These are phyloP conservation scores for Penicillium carneum DNA, from an alignment of 2,329 filamentous ascomycete genomes.

Conservation along the genomic window DNA sequence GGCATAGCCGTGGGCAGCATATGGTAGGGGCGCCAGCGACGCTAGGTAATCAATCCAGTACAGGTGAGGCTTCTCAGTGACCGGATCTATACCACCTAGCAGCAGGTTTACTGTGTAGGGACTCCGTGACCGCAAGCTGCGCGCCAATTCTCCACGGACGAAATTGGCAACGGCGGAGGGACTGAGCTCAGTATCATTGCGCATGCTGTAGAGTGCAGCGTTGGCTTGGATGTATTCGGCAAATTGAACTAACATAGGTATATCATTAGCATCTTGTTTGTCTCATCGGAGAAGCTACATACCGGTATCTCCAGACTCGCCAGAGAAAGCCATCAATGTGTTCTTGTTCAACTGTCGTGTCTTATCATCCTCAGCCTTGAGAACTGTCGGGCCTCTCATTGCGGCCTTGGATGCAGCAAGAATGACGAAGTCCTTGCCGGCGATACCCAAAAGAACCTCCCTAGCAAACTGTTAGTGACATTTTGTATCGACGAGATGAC, in stretches of 20 bases:
- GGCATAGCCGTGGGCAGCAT: conserved; percentile 96
- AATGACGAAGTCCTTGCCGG: conserved; percentile 98
- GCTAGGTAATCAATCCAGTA: conserved; percentile 99
- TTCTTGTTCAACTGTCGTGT: conserved; percentile 90
- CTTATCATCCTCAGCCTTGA: conserved; percentile 96
- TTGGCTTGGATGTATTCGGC: conserved; percentile 99
- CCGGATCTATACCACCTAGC: conserved; percentile 89
- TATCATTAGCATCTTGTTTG: conserved; percentile 26
- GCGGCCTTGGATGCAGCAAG: conserved; percentile 96
- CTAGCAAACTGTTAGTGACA: conserved; percentile 57
- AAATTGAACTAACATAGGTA: conserved; percentile 77
- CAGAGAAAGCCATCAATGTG: conserved; percentile 92
- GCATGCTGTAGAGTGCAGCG: conserved; percentile 97
- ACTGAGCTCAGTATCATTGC: conserved; percentile 90
- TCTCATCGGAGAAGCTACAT: conserved; percentile 40
- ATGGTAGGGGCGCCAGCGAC: conserved; percentile 83
- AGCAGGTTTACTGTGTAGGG: conserved; percentile 97
- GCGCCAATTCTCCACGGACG: conserved; percentile 90
- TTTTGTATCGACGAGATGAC: conserved; percentile 5
- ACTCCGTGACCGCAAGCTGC: conserved; percentile 85
- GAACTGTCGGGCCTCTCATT: conserved; percentile 94
- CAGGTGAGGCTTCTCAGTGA: conserved; percentile 86
- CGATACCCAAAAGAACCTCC: conserved; percentile 98
- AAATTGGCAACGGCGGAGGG: conserved; percentile 90
- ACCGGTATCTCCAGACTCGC: conserved; percentile 96